These are phyloP conservation scores for Ramalina peruviana DNA, from an alignment of 495 filamentous ascomycete genomes.

Conservation along the genomic window DNA sequence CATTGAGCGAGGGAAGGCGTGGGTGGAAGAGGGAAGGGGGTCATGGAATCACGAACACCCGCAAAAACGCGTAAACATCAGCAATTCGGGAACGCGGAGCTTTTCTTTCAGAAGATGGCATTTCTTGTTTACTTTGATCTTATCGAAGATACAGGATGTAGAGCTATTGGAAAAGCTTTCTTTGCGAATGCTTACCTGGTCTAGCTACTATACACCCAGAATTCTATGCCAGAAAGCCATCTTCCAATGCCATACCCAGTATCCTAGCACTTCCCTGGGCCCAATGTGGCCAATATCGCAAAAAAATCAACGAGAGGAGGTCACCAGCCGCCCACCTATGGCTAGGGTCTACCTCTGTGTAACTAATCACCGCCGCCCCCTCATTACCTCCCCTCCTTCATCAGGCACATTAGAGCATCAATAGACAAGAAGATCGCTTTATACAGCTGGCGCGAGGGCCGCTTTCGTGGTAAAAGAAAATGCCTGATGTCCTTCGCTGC, in stretches of 20 bases:
- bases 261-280: not conserved
- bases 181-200: not conserved
- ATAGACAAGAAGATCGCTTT: not conserved
- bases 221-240: conserved; percentile 2
- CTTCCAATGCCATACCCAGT: not conserved
- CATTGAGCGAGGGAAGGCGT: too few relatives aligned
- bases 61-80: too few relatives aligned
- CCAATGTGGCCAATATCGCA: not conserved
- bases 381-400: not conserved
- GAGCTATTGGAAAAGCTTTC: too few relatives aligned
- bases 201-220: not conserved
- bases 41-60: too few relatives aligned
- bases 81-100: too few relatives aligned
- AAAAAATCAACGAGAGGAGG: not conserved
- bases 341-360: not conserved
- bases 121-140: too few relatives aligned
- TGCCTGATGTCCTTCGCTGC: not conserved
- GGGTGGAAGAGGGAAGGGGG: too few relatives aligned
- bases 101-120: too few relatives aligned
- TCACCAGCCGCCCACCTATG: not conserved
- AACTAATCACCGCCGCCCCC: not conserved
- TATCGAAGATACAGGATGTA: too few relatives aligned
- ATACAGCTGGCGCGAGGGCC: not conserved
- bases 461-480: not conserved
- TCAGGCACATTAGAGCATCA: conserved; percentile 1